Evolutionary conservation across 2,329 filamentous ascomycete genomes (phyloP).

Genomic region (Cucurbitaria berberidis): DNA sequence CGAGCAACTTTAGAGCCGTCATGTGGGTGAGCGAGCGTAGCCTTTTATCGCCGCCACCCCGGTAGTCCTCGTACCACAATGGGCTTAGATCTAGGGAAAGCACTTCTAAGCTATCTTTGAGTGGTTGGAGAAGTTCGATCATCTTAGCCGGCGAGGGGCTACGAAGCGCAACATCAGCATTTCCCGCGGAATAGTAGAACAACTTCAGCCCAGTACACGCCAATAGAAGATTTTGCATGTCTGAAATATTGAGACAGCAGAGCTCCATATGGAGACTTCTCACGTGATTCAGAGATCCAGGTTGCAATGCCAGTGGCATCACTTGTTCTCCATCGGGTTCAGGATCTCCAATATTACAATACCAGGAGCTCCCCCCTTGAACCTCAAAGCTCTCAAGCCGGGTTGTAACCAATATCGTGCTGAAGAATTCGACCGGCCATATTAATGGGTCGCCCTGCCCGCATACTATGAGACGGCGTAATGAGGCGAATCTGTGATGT

Average conservation of each 20-base stretch:
- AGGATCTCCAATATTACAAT: not conserved
- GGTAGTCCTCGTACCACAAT: not conserved
- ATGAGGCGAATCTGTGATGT: not conserved
- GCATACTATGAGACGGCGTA: not conserved
- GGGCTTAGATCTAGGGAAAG: slow-evolving; percentile 3
- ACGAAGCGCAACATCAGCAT: not conserved
- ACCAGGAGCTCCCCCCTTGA: not conserved
- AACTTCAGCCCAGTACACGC: not conserved
- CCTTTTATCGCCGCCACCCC: not conserved
- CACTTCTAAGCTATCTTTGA: slow-evolving; percentile 8
- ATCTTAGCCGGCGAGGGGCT: not conserved
- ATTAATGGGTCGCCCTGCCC: not conserved
- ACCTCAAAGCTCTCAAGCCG: not conserved
- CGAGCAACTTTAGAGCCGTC: not conserved
- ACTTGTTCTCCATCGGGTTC: too few relatives aligned
- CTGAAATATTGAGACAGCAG: not conserved
- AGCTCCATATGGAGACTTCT: not conserved
- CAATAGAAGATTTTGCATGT: not conserved
- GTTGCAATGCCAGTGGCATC: not conserved
- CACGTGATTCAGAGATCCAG: not conserved
- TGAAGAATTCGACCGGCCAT: slow-evolving; percentile 1
- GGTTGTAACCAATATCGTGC: not conserved
- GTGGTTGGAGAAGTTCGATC: slow-evolving; percentile 1
- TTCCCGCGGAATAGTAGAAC: not conserved
- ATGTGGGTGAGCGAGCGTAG: slow-evolving; percentile 1